Conservation (phyloP, 2,329 filamentous ascomycete species). For the Fusarium sp. region DNA sequence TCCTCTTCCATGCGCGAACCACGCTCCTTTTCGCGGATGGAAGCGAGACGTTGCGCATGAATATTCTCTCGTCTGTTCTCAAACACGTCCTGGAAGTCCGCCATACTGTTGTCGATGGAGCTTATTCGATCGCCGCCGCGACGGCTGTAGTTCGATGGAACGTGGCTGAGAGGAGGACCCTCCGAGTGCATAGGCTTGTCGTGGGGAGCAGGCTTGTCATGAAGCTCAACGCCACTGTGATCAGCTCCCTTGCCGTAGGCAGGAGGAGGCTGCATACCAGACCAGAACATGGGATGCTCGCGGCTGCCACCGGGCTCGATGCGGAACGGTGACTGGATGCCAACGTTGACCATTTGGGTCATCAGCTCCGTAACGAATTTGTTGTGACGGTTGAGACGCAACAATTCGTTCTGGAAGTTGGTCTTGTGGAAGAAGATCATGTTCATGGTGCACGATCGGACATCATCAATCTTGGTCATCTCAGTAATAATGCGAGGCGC, state of each 20-base stretch:
- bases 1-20: conserved; percentile 48
- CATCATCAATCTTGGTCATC: conserved; percentile 81
- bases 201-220: conserved; percentile 13
- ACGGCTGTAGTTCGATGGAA: conserved; percentile 30
- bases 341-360: conserved; percentile 83
- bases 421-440: conserved; percentile 98
- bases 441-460: conserved; percentile 88
- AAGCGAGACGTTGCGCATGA: conserved; percentile 53
- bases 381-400: conserved; percentile 90
- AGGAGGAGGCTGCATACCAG: conserved; percentile 53
- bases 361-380: conserved; percentile 95
- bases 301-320: conserved; percentile 75
- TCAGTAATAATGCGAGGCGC: conserved; percentile 89
- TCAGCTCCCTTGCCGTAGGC: conserved; percentile 50
- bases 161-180: conserved; percentile 25
- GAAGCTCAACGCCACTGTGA: conserved; percentile 21
- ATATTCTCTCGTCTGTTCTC: conserved; percentile 56
- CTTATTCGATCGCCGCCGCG: conserved; percentile 40
- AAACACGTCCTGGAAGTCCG: conserved; percentile 62
- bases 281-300: conserved; percentile 73
- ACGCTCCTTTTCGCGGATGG: conserved; percentile 55
- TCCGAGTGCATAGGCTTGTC: conserved; percentile 30
- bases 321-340: conserved; percentile 81
- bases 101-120: conserved; percentile 53
- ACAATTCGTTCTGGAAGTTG: conserved; percentile 94